Conservation (phyloP, 139 green algal genomes). For the Micromonas pusilla region DNA sequence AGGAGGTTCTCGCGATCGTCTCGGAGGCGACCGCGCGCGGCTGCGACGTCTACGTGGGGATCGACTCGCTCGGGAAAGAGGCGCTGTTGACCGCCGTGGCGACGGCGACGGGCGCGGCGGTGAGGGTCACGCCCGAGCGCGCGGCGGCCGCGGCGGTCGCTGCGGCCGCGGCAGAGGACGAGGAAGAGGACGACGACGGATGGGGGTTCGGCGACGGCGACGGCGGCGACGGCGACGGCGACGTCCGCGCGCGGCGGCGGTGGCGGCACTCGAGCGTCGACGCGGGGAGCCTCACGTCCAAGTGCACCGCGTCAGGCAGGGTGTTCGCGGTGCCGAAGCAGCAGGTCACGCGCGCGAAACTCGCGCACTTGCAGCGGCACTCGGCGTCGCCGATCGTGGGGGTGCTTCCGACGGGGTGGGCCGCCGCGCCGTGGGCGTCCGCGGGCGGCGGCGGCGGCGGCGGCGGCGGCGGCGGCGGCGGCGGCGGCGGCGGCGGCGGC, state of each 20-base stretch:
- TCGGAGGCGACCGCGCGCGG: slow-evolving; percentile 12
- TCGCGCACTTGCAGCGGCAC: not conserved
- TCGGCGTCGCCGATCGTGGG: not conserved
- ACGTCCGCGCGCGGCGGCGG: not conserved
- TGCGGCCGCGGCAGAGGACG: not conserved
- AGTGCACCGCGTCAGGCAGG: not conserved
- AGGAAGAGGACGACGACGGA: not conserved
- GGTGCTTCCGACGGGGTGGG: slow-evolving; percentile 15
- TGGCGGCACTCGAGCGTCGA: not conserved
- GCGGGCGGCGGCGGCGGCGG: not conserved
- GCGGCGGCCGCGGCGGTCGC: not conserved
- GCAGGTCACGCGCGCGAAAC: not conserved
- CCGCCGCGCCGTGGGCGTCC: not conserved
- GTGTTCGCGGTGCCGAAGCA: slow-evolving; percentile 6
- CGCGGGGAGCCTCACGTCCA: not conserved
- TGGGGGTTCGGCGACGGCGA: not conserved
- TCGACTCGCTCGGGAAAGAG: slow-evolving; percentile 40
- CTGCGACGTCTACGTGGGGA: slow-evolving; percentile 25
- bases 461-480: not conserved
- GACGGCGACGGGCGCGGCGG: not conserved
- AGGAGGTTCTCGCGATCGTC: slow-evolving; percentile 15
- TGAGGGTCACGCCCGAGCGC: not conserved
- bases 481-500: not conserved
- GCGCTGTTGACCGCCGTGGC: not conserved
- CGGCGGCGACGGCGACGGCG: not conserved